Percentiles rank a stretch among this genome's conserved stretches.
Evolutionary conservation across 139 green algal genomes (phyloP).

Genomic region (Chlorella sp.): DNA sequence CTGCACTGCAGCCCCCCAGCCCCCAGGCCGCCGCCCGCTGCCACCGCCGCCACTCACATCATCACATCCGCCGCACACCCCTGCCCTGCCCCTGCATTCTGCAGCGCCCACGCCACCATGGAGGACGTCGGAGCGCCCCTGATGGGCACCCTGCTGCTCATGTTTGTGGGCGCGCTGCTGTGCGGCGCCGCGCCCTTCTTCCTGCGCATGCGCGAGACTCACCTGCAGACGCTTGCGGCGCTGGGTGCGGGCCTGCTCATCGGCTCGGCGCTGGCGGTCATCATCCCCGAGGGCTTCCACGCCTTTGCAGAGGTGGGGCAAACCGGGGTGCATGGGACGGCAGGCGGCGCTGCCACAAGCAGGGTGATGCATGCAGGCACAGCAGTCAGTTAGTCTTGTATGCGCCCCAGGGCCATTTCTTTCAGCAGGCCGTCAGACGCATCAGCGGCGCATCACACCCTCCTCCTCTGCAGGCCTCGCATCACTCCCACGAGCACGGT

Average conservation of each 20-base stretch:
- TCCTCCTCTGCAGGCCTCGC: background rate
- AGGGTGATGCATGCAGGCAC: no score
- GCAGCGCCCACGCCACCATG: background rate
- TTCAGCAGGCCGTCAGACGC: no score
- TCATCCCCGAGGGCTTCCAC: slow-evolving; percentile 66
- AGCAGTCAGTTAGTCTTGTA: no score
- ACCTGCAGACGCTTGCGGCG: slow-evolving; percentile 35
- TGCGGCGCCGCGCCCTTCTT: slow-evolving; percentile 44
- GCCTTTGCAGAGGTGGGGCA: slow-evolving; percentile 39
- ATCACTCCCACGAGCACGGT: background rate
- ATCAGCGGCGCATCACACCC: background rate
- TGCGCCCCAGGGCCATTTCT: no score
- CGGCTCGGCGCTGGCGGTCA: slow-evolving; percentile 54
- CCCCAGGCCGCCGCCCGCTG: background rate
- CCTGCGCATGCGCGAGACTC: slow-evolving; percentile 33
- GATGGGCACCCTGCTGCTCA: slow-evolving; percentile 32
- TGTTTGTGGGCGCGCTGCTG: slow-evolving; percentile 50
- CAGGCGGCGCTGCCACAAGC: no score
- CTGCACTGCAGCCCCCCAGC: no score
- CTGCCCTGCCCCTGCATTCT: background rate
- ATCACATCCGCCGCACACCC: no score
- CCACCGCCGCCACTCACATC: background rate
- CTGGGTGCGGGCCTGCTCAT: slow-evolving; percentile 62
- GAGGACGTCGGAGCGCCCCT: background rate
- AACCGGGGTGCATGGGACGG: no score